These are phyloP conservation scores for Aspergillus floridensis DNA, from an alignment of 2,329 filamentous ascomycete genomes.

Conservation along the genomic window DNA sequence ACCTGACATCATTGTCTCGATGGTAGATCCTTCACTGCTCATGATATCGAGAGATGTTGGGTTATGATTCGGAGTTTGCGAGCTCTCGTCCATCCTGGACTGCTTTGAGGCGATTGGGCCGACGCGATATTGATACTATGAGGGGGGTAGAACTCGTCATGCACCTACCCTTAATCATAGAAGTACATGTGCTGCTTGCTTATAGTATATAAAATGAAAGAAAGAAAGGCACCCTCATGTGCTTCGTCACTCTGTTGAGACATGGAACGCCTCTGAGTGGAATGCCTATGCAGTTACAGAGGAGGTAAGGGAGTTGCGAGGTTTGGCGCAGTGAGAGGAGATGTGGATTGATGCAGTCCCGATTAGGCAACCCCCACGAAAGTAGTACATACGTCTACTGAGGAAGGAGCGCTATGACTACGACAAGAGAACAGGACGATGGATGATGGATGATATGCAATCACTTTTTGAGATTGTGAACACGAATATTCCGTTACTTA, in stretches of 20 bases:
- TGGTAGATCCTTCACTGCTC: constrained; percentile 6
- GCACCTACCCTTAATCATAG: no score
- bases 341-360: background rate
- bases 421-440: background rate
- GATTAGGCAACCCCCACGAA: background rate
- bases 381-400: background rate
- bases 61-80: background rate
- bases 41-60: background rate
- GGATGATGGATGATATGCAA: background rate
- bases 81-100: background rate
- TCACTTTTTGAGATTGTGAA: constrained; percentile 9
- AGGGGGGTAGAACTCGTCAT: no score
- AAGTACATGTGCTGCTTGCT: background rate
- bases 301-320: background rate
- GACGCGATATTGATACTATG: background rate
- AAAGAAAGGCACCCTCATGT: background rate
- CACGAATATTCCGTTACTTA: constrained; percentile 26
- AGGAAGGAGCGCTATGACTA: background rate
- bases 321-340: no score
- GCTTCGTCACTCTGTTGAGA: background rate
- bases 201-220: background rate
- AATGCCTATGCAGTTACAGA: background rate
- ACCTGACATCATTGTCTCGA: constrained; percentile 26
- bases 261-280: background rate
- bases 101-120: background rate